Evolutionary conservation across 768 basidiomycete genomes (phyloP).

Genomic region (Leccinum disarticulatum): DNA sequence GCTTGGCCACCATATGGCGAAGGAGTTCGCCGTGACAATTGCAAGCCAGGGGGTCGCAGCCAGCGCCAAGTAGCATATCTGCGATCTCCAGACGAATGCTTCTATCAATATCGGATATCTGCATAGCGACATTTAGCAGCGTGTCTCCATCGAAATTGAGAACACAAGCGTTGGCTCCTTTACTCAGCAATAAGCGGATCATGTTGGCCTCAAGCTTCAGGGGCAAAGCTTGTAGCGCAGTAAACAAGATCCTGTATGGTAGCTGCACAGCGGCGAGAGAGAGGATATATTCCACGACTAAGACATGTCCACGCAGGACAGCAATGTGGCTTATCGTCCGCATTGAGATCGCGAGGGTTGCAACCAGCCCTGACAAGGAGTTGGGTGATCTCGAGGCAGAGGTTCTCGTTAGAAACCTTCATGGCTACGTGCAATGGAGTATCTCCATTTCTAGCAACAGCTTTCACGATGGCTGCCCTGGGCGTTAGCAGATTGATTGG

Average conservation of each 20-base stretch:
- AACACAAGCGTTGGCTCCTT: neutral
- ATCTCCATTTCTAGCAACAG: neutral
- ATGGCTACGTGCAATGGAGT: neutral
- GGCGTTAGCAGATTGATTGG: neutral
- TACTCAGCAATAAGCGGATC: neutral
- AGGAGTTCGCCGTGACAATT: neutral
- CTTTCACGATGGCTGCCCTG: neutral
- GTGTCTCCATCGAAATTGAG: neutral
- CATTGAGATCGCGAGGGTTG: neutral
- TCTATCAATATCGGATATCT: neutral
- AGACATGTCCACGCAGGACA: neutral
- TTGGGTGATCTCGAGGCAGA: neutral
- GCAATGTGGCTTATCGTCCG: neutral
- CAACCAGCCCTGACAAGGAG: constrained; percentile 3
- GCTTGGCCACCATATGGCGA: neutral
- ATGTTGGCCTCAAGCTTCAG: neutral
- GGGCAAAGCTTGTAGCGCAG: neutral
- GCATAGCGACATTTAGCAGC: neutral
- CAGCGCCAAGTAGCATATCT: neutral
- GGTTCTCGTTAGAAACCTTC: neutral
- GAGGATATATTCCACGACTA: neutral
- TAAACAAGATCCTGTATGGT: neutral
- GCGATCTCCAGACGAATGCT: neutral
- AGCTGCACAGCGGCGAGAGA: neutral
- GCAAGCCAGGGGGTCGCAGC: neutral